These are phyloP conservation scores for Tricholoma sp. DNA, from an alignment of 768 basidiomycete species.

Conservation along the genomic window DNA sequence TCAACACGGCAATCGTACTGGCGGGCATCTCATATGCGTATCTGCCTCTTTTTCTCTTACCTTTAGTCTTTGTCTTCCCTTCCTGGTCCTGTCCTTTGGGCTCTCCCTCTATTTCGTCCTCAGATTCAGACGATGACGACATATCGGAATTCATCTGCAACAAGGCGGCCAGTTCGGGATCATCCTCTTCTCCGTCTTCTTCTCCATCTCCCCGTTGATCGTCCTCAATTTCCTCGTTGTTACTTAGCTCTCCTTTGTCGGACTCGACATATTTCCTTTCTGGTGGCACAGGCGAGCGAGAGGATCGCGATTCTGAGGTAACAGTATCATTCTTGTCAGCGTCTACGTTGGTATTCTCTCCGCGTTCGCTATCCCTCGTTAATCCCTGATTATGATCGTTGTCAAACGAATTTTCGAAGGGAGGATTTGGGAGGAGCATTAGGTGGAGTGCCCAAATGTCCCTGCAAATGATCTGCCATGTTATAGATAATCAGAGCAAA, in stretches of 20 bases:
- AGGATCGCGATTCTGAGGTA: conserved; percentile 5
- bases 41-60: conserved; percentile 13
- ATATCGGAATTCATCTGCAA: conserved; percentile 40
- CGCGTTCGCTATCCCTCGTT: conserved; percentile 9
- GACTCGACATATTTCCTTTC: background rate
- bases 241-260: conserved; percentile 10
- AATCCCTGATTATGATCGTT: conserved; percentile 35
- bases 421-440: conserved; percentile 52
- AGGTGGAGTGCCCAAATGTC: conserved; percentile 81
- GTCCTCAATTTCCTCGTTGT: conserved; percentile 14
- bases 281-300: conserved; percentile 1
- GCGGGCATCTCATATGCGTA: conserved; percentile 33
- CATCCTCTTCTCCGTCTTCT: conserved; percentile 15
- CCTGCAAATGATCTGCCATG: conserved; percentile 57
- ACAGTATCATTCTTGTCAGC: background rate
- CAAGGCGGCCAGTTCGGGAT: conserved; percentile 37
- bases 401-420: conserved; percentile 49
- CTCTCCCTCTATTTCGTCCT: conserved; percentile 25
- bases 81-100: conserved; percentile 8
- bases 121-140: conserved; percentile 24
- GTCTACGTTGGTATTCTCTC: background rate
- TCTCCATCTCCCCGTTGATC: conserved; percentile 6
- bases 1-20: conserved; percentile 60
- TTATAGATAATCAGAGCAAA: background rate
- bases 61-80: conserved; percentile 9